Evolutionary conservation across 441 rosid species (phyloP), one percentile per base, ranked within the genome.

Genomic region (Adansonia grandidieri): DNA sequence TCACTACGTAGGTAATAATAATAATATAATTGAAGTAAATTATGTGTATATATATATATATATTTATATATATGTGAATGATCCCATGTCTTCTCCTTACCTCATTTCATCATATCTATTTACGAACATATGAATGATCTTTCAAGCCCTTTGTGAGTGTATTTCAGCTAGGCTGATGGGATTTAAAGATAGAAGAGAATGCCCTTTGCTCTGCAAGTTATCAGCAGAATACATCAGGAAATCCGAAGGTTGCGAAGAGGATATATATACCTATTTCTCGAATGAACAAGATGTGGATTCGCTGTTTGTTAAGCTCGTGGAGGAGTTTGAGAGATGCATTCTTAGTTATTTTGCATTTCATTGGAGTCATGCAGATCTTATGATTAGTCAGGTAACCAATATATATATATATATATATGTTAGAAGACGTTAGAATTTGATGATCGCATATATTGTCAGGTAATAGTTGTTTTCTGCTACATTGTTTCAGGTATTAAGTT

Each of bases 291-390:
- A 88, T 64, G 98, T 93, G 20, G 98, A 96, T 81, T 88, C 98
- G 1, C 95, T 96, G 65, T 93, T 87, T 77, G 93, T 96, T 68
- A 96, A 93, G 89, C 95, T 96, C 24, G 87, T 94, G 0, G 99
- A 96, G 80, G 98, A 96, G 91, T 86, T 96, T 22, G 97, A 96
- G 88, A 87, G 98, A 80, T 96, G 98, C 79, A 96, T 89, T 76
- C 97, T 96, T 72, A 94, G 99, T 75, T 96, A 96, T 82, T 96
- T 94, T 76, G 98, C 93, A 11, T 96, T 91, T 80, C 99, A 96
- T 64, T 96, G 99, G 99, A 89, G 85, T 77, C 95, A 93, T 78
- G 94, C 97, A 4, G 98, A 96, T 83, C 88, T 93, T 61, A 81
- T 91, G 89, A 90, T 96, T 81, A 89, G 86, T 79, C 97, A 96